Conservation (phyloP, 148 eudicot species). For the Beta vulgaris region DNA sequence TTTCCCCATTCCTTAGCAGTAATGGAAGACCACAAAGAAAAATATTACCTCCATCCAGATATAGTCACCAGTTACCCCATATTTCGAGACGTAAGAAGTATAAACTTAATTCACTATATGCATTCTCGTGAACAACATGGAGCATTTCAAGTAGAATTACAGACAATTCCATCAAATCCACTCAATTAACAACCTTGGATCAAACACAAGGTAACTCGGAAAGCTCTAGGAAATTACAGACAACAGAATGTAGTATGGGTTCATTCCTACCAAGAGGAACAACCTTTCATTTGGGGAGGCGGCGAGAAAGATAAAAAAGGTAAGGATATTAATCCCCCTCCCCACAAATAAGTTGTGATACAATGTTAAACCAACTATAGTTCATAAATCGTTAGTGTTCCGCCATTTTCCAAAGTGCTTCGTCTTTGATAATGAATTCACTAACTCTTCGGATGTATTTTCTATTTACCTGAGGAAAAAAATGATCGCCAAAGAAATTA, state of each 20-base stretch:
- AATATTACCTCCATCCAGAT: no score
- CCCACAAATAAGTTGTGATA: neutral
- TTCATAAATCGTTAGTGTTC: neutral
- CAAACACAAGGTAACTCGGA: neutral
- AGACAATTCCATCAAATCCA: neutral
- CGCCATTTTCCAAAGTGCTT: neutral
- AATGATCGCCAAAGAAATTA: neutral
- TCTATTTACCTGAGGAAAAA: constrained; percentile 29
- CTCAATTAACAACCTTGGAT: neutral
- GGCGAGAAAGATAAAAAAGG: neutral
- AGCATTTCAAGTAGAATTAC: neutral
- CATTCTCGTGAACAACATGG: neutral
- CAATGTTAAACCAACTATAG: neutral
- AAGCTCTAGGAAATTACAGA: no score
- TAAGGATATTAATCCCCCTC: neutral
- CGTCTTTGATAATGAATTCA: neutral
- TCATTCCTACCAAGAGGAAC: neutral
- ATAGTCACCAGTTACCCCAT: no score
- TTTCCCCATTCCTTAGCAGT: no score
- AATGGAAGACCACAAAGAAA: no score
- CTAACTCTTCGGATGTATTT: constrained; percentile 7
- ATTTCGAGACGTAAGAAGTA: no score
- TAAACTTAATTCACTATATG: neutral
- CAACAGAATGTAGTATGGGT: no score
- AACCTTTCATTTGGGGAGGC: neutral